Evolutionary conservation across 352 stramenopile genomes (phyloP), one percentile per base, ranked within the genome.

Genomic region (Phytophthora fragariae): DNA sequence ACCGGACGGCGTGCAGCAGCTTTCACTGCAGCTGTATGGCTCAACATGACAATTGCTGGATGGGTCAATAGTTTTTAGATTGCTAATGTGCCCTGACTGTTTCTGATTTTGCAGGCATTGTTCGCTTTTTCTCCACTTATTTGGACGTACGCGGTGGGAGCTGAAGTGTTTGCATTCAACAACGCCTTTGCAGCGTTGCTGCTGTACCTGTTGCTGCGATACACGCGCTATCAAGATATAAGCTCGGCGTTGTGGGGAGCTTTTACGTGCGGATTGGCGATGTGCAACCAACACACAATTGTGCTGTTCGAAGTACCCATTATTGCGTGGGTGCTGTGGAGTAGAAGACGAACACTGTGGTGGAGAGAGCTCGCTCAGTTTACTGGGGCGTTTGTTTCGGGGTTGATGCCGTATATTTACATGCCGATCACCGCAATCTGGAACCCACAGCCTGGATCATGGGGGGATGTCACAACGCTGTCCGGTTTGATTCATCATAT

Each of bases 121-220:
- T 98, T 95, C 69, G 86, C 92, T n/a, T 98, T 98, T 63, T 98
- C 91, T 10, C 94, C 96, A 24, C 77, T 99, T 19, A 89, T 97
- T 10, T 99, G 97, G 97, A 95, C 95, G 59, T 99, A 99, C 75
- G 92, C 93, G 1, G 88, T 96, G 37, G 91, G 93, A 8, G 91
- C 96, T 39, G 97, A 99, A 84, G 97, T 99, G 12, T 99, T 99
- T 76, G 91, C 96, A 5, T 82, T 99, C n/a, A 99, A 99, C 75
- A 99, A 98, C 57, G 72, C 98, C 1, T 97, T 99, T 35, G 77
- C 91, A 9, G 82, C 93, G 4, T 27, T 89, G 39, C 80, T 99
- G 19, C 8, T 96, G 12, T 92, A 86, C 64, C 62, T 91, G 19
- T 74, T 91, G 19, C 44, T 97, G 15, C 72, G 73, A 4, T 95